phyloP scores from a whole-genome alignment of 2,329 filamentous ascomycete genomes.

The Byssothecium circinans region DNA sequence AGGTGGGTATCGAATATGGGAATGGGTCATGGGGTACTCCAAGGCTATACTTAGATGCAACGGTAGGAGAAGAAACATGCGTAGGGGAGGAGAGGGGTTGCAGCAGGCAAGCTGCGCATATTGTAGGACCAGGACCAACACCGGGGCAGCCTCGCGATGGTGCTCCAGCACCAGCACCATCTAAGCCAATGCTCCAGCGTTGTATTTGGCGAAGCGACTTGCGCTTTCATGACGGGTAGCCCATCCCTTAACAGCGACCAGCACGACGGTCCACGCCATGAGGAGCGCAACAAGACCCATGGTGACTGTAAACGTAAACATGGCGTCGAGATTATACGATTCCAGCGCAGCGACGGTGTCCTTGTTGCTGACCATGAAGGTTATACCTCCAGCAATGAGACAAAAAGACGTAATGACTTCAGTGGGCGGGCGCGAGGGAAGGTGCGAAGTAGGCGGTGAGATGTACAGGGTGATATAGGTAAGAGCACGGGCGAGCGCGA shows the following conservation, averaged over 20 bases:
- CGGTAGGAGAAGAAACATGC: neutral
- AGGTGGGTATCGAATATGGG: neutral
- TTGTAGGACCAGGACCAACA: neutral
- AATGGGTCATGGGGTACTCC: neutral
- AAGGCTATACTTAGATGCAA: constrained; percentile 7
- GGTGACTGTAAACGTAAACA: constrained; percentile 89
- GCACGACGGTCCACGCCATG: constrained; percentile 80
- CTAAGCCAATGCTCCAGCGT: constrained; percentile 32
- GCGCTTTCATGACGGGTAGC: constrained; percentile 52
- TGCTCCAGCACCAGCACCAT: neutral
- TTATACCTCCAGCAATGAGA: constrained; percentile 79
- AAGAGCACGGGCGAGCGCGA: constrained; percentile 73
- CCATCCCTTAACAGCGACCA: constrained; percentile 87
- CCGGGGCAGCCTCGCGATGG: no score
- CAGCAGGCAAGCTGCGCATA: constrained; percentile 2
- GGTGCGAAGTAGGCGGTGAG: constrained; percentile 74
- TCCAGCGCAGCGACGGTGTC: constrained; percentile 80
- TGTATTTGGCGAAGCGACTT: constrained; percentile 25
- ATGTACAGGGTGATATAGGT: constrained; percentile 83
- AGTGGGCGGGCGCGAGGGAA: constrained; percentile 83
- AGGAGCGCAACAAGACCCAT: constrained; percentile 81
- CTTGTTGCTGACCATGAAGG: constrained; percentile 87
- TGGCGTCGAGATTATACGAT: constrained; percentile 75
- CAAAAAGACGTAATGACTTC: constrained; percentile 89
- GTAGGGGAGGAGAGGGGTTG: neutral